These are phyloP conservation scores for Rutstroemia sp. DNA, from an alignment of 2,329 filamentous ascomycete genomes.

Conservation along the genomic window DNA sequence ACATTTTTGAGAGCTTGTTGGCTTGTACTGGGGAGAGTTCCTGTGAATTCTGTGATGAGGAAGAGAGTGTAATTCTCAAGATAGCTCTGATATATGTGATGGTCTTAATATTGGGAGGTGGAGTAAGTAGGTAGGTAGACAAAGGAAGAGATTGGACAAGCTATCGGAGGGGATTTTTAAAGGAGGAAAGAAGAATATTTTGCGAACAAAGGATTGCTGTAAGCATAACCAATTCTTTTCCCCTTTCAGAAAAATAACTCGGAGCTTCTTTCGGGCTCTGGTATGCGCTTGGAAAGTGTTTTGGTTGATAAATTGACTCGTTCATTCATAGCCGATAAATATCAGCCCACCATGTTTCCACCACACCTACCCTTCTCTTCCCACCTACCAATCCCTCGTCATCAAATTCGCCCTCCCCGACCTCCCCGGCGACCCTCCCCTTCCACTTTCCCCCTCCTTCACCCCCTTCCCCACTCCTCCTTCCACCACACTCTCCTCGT, in stretches of 20 bases:
- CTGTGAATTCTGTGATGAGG: too few relatives aligned
- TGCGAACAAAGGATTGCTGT: neutral
- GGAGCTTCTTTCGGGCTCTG: neutral
- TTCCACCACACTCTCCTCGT: too few relatives aligned
- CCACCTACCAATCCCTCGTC: constrained; percentile 3
- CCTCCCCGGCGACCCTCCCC: neutral
- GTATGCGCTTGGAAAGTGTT: neutral
- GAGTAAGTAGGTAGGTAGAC: neutral
- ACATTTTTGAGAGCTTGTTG: too few relatives aligned
- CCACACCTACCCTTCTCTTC: neutral
- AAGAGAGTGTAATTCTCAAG: neutral
- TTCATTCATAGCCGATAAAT: neutral
- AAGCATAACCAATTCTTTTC: constrained; percentile 2
- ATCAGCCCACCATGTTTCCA: neutral
- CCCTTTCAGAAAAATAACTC: neutral
- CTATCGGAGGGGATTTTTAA: neutral
- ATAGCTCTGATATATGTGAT: neutral
- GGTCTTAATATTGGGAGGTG: too few relatives aligned
- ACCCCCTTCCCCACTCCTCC: too few relatives aligned
- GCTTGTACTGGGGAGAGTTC: too few relatives aligned
- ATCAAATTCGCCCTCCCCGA: neutral
- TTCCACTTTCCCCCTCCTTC: neutral
- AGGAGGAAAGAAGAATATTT: constrained; percentile 4
- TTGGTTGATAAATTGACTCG: neutral
- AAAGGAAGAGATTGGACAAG: neutral